Percentiles rank a stretch among this genome's conserved stretches.
Conservation (phyloP, 2,329 filamentous ascomycete species). For the Aspergillus brasiliensis region DNA sequence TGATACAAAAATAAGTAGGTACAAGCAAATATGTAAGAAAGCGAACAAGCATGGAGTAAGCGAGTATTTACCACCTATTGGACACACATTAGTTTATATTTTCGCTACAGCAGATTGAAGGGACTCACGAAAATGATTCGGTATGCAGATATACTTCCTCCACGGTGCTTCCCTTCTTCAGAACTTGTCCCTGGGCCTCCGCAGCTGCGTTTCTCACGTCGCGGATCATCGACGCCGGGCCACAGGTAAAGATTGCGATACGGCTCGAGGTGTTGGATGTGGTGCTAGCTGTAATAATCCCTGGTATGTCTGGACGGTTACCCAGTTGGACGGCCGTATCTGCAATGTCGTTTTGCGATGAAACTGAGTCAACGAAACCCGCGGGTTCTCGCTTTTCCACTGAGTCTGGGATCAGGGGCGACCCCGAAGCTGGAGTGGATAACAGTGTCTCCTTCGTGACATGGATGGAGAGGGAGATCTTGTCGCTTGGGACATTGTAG, state of each 20-base stretch:
- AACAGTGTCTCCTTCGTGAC: not conserved
- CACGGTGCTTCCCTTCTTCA: slow-evolving; percentile 27
- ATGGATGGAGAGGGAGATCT: not conserved
- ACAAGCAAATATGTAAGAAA: too few relatives aligned
- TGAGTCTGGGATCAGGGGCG: not conserved
- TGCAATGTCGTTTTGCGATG: not conserved
- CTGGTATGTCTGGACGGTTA: slow-evolving; percentile 37
- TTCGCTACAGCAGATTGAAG: too few relatives aligned
- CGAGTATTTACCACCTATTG: not conserved
- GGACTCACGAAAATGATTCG: slow-evolving; percentile 53
- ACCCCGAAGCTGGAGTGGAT: not conserved
- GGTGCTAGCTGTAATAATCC: slow-evolving; percentile 19
- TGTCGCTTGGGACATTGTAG: not conserved
- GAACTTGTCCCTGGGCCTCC: slow-evolving; percentile 40
- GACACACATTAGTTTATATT: not conserved
- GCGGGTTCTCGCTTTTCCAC: not conserved
- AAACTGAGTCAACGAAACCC: not conserved
- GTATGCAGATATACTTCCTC: slow-evolving; percentile 50
- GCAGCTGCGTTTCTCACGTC: slow-evolving; percentile 54
- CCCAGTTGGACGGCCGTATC: not conserved
- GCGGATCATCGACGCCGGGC: slow-evolving; percentile 49
- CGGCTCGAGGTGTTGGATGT: slow-evolving; percentile 14
- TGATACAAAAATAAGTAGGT: too few relatives aligned
- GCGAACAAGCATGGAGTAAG: too few relatives aligned
- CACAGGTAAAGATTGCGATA: slow-evolving; percentile 45